Conservation (phyloP, 495 filamentous ascomycete genomes). For the Apodospora peruviana region DNA sequence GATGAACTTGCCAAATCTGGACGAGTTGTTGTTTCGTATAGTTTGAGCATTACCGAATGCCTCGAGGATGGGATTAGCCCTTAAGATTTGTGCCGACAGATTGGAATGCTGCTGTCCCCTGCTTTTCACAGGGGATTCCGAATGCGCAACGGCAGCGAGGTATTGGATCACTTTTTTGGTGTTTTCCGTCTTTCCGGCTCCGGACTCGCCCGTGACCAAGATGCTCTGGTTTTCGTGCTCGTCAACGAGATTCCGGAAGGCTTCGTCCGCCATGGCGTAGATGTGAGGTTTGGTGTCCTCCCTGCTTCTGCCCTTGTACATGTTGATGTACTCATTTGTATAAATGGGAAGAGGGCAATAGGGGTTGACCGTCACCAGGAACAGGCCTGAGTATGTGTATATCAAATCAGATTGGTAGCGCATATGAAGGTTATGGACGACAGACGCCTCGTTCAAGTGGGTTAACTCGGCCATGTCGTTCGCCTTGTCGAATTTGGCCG, state of each 20-base stretch:
- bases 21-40: conserved; percentile 97
- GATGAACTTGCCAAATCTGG: conserved; percentile 98
- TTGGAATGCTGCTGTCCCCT: conserved; percentile 68
- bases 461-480: conserved; percentile 99
- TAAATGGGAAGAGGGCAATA: conserved; percentile 95
- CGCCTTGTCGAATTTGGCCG: conserved; percentile 97
- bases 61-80: conserved; percentile 97
- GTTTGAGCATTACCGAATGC: conserved; percentile 98
- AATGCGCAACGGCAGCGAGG: conserved; percentile 85
- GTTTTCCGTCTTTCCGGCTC: conserved; percentile 98
- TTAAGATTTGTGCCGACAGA: conserved; percentile 92
- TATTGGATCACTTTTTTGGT: conserved; percentile 99
- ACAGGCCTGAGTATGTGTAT: conserved; percentile 97
- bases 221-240: conserved; percentile 97
- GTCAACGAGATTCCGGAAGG: conserved; percentile 91
- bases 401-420: conserved; percentile 94
- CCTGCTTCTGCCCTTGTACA: conserved; percentile 84
- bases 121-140: conserved; percentile 62
- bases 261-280: conserved; percentile 96
- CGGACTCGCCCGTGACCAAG: conserved; percentile 95
- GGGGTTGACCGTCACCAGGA: conserved; percentile 95
- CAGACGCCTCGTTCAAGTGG: conserved; percentile 94
- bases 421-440: conserved; percentile 93
- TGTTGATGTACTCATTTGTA: conserved; percentile 91
- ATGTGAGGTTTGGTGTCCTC: conserved; percentile 98